Evolutionary conservation across 805 yeast genomes (phyloP).

Genomic region (Spencermartinsiella europaea): DNA sequence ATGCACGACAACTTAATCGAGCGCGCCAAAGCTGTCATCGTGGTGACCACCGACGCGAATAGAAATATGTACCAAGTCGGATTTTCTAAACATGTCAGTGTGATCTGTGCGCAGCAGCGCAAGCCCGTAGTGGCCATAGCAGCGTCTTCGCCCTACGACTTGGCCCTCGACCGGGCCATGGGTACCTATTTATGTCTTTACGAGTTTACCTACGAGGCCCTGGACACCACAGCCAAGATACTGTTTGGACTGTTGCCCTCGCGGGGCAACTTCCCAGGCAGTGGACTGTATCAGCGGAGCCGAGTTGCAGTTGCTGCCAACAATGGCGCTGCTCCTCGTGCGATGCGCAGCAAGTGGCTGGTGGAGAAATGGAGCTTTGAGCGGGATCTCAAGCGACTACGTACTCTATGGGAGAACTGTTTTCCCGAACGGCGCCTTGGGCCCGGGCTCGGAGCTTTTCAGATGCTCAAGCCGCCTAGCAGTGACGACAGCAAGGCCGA

Average conservation of each 20-base stretch:
- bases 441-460: constrained; percentile 20
- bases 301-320: constrained; percentile 8
- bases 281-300: constrained; percentile 27
- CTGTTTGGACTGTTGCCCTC: constrained; percentile 51
- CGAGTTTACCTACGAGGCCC: constrained; percentile 51
- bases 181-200: constrained; percentile 56
- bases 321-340: constrained; percentile 5
- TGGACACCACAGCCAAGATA: constrained; percentile 45
- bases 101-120: constrained; percentile 44
- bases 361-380: constrained; percentile 50
- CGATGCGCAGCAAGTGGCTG: constrained; percentile 39
- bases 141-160: constrained; percentile 59
- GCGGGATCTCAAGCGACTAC: constrained; percentile 48
- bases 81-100: constrained; percentile 51
- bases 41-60: constrained; percentile 48
- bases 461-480: constrained; percentile 19
- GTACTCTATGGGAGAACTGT: constrained; percentile 41
- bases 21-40: constrained; percentile 43
- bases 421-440: constrained; percentile 26
- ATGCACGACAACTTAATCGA: constrained; percentile 52
- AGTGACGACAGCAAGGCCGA: constrained; percentile 16
- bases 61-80: constrained; percentile 59
- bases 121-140: constrained; percentile 57
- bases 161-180: constrained; percentile 48
- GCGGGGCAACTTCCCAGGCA: constrained; percentile 54